These are phyloP conservation scores for Amanita brunnescens DNA, from an alignment of 768 basidiomycete genomes.

Conservation along the genomic window DNA sequence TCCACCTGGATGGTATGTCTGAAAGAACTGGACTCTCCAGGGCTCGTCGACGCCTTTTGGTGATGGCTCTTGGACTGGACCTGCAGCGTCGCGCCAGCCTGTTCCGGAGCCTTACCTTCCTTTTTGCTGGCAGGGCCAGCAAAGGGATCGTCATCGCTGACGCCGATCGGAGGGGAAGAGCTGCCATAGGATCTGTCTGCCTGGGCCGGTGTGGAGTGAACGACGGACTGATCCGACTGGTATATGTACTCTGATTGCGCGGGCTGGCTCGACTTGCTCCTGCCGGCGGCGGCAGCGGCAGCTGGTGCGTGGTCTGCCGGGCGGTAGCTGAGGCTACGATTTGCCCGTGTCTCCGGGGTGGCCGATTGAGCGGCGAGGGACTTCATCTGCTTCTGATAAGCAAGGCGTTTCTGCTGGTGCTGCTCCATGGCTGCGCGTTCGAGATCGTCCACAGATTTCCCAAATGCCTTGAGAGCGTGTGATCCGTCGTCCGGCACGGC, in stretches of 20 bases:
- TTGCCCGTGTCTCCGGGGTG: constrained; percentile 16
- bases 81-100: neutral
- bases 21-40: constrained; percentile 34
- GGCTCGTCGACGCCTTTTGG: constrained; percentile 33
- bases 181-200: constrained; percentile 22
- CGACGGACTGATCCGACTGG: constrained; percentile 56
- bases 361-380: constrained; percentile 29
- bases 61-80: constrained; percentile 9
- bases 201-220: constrained; percentile 21
- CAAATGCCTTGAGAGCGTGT: constrained; percentile 41
- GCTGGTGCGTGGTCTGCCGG: constrained; percentile 33
- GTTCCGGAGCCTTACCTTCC: constrained; percentile 1
- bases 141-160: constrained; percentile 69
- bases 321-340: constrained; percentile 48
- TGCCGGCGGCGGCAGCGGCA: constrained; percentile 24
- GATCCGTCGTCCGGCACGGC: constrained; percentile 22
- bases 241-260: constrained; percentile 48
- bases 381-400: constrained; percentile 76
- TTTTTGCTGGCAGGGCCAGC: constrained; percentile 25
- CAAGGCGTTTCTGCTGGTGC: constrained; percentile 74
- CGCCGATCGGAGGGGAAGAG: constrained; percentile 24
- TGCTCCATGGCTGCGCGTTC: constrained; percentile 77
- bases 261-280: constrained; percentile 55
- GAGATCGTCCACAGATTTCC: constrained; percentile 64
- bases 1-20: constrained; percentile 97